phyloP scores from a whole-genome alignment of 345 rosid genomes.

The Bretschneidera sinensis region DNA sequence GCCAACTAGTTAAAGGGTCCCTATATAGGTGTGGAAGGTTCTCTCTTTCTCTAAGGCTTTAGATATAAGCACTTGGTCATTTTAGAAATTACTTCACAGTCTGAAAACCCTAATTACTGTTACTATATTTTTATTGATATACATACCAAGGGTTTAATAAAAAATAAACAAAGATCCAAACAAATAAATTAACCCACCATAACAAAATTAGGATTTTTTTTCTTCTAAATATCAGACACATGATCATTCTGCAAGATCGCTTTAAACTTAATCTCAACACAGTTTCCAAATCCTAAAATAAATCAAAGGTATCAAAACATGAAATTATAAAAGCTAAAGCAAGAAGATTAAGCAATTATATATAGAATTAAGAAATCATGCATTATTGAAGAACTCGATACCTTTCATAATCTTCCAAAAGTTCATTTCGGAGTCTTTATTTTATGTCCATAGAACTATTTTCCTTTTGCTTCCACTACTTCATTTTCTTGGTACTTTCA shows the following conservation, averaged over 20 bases:
- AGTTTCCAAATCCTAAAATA: neutral
- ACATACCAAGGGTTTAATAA: no score
- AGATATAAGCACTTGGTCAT: neutral
- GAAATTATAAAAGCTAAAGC: neutral
- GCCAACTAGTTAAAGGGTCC: neutral
- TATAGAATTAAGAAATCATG: neutral
- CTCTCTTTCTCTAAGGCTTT: no score
- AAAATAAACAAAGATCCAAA: no score
- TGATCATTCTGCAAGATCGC: neutral
- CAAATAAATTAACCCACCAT: no score
- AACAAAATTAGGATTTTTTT: neutral
- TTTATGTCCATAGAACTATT: constrained; percentile 21
- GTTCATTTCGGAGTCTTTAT: constrained; percentile 22
- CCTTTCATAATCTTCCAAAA: constrained; percentile 45
- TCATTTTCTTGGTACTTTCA: constrained; percentile 3
- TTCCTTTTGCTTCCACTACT: constrained; percentile 28
- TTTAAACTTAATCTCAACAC: neutral
- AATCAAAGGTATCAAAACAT: neutral
- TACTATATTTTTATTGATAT: no score
- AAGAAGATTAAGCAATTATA: neutral
- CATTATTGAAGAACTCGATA: constrained; percentile 35
- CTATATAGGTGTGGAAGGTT: neutral
- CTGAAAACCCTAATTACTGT: no score
- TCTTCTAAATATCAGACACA: neutral
- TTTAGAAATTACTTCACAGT: no score